A percentile compares a stretch with the other conserved stretches of the same genome.
Conservation (phyloP, 2,329 filamentous ascomycete genomes). For the Paracamarosporium sp. region DNA sequence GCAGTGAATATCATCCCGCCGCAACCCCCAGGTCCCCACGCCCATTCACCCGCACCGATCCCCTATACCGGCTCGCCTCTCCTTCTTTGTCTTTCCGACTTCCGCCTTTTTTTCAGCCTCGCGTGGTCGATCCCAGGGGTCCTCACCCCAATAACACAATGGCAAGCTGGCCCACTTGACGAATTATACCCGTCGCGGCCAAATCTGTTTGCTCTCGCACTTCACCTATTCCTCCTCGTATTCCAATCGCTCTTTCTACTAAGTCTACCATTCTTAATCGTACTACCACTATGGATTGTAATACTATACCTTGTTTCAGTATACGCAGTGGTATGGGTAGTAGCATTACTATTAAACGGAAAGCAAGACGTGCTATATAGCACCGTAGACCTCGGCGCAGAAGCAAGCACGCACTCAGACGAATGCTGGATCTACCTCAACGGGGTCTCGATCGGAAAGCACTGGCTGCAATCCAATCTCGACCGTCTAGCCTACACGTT, state of each 20-base stretch:
- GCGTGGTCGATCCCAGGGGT: slow-evolving; percentile 22
- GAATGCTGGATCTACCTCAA: slow-evolving; percentile 86
- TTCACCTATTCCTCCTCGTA: slow-evolving; percentile 67
- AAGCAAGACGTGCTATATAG: slow-evolving; percentile 54
- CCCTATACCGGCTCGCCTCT: slow-evolving; percentile 32
- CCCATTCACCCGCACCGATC: slow-evolving; percentile 10
- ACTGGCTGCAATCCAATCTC: slow-evolving; percentile 65
- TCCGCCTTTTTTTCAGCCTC: slow-evolving; percentile 21
- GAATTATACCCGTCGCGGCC: slow-evolving; percentile 67
- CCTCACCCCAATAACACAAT: slow-evolving; percentile 20
- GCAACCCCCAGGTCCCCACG: background rate
- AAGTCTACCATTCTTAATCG: slow-evolving; percentile 58
- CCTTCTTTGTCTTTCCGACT: slow-evolving; percentile 26
- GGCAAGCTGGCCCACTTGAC: slow-evolving; percentile 44
- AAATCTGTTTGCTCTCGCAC: slow-evolving; percentile 64
- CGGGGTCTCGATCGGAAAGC: slow-evolving; percentile 63
- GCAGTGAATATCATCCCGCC: background rate
- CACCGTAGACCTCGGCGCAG: slow-evolving; percentile 58
- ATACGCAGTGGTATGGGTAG: slow-evolving; percentile 34
- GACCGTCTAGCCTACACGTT: slow-evolving; percentile 76
- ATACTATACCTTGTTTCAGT: slow-evolving; percentile 36
- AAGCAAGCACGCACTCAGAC: slow-evolving; percentile 48
- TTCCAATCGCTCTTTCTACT: slow-evolving; percentile 65
- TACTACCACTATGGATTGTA: slow-evolving; percentile 52
- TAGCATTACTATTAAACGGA: slow-evolving; percentile 47